phyloP scores from a whole-genome alignment of 1,284 basidiomycete genomes.

The Papiliotrema terrestris region DNA sequence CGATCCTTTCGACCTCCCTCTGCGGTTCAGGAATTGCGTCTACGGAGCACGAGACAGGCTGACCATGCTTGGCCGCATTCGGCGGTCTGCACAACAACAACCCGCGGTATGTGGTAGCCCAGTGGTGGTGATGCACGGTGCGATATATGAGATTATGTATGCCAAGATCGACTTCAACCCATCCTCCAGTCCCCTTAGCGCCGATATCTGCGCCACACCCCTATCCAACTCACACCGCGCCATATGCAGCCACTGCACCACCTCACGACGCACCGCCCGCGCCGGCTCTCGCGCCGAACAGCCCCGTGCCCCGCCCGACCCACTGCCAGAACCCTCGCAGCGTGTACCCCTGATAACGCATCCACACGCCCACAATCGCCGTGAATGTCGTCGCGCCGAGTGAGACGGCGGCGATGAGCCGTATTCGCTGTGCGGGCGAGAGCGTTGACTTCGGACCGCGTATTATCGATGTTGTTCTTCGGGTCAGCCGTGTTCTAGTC shows the following conservation, averaged over 20 bases:
- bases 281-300: conserved; percentile 1
- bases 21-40: no score
- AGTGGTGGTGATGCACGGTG: no score
- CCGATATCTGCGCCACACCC: background rate
- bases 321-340: conserved; percentile 41
- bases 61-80: no score
- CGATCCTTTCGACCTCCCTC: background rate
- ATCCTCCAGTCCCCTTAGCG: background rate
- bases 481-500: background rate
- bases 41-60: no score
- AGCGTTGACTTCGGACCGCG: conserved; percentile 36
- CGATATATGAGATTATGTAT: no score
- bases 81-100: no score
- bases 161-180: no score
- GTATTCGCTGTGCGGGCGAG: conserved; percentile 34
- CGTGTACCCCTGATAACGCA: conserved; percentile 46
- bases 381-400: conserved; percentile 24
- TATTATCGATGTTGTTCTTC: conserved; percentile 38
- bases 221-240: no score
- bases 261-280: background rate
- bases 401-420: conserved; percentile 26
- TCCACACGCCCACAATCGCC: conserved; percentile 35
- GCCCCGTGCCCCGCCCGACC: conserved; percentile 23
- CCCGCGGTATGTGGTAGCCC: no score
- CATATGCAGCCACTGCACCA: background rate